phyloP scores from a whole-genome alignment of 495 filamentous ascomycete genomes.

The Talaromyces proteolyticus region DNA sequence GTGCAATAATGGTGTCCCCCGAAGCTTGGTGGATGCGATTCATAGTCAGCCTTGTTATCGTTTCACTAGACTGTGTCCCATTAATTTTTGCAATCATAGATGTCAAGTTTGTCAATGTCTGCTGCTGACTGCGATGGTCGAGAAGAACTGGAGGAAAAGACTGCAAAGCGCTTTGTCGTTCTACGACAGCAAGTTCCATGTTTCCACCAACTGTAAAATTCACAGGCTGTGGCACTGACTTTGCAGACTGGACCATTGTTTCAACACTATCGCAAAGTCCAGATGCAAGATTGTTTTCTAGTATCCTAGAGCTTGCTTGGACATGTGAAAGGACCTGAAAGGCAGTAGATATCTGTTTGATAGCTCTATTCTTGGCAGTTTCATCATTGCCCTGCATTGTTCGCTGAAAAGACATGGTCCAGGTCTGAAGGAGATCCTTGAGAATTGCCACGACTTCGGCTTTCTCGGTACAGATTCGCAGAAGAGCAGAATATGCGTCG shows the following conservation, averaged over 20 bases:
- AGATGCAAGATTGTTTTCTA: conserved; percentile 61
- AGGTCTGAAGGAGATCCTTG: conserved; percentile 69
- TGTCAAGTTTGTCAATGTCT: conserved; percentile 47
- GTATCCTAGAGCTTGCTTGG: conserved; percentile 60
- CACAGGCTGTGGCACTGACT: conserved; percentile 22
- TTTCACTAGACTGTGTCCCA: conserved; percentile 29
- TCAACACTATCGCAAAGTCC: conserved; percentile 42
- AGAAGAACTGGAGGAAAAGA: conserved; percentile 59
- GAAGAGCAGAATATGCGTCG: conserved; percentile 38
- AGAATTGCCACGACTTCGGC: conserved; percentile 58
- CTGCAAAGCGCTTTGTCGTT: conserved; percentile 13
- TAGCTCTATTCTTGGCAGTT: conserved; percentile 59
- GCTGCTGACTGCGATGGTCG: conserved; percentile 56
- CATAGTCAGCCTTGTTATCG: conserved; percentile 51
- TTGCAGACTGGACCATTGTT: conserved; percentile 26
- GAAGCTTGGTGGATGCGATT: conserved; percentile 49
- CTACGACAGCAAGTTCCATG: conserved; percentile 20
- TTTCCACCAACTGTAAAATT: conserved; percentile 10
- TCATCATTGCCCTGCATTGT: conserved; percentile 85
- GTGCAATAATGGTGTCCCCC: conserved; percentile 54
- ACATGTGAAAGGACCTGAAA: conserved; percentile 62
- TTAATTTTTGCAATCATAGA: conserved; percentile 37
- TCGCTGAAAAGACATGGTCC: conserved; percentile 74
- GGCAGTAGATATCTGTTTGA: conserved; percentile 67
- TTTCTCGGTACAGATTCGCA: conserved; percentile 58